Evolutionary conservation across 2,329 filamentous ascomycete genomes (phyloP), one percentile per base, ranked within the genome.

Genomic region (Aspergillus sp.): DNA sequence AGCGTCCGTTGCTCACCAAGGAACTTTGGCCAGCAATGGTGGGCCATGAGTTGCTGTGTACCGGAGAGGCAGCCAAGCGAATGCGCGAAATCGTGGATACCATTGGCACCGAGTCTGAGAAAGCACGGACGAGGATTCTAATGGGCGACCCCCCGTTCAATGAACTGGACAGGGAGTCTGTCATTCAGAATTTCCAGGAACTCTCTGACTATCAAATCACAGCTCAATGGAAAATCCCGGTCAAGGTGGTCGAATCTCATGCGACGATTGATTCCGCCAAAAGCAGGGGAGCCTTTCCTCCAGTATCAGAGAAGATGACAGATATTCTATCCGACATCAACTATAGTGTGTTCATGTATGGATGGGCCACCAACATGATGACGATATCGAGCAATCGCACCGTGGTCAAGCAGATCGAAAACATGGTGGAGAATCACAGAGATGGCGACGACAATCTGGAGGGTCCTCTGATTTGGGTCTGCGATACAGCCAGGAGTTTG

Each of bases 341-440:
- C 61, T 72, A 78, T 49, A 85, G 86, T 17, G 87, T 90, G 7
- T 89, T 91, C 64, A 74, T 88, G 48, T 85, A 85, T 63, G 88
- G 88, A 14, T 92, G 88, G 88, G 77, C 78, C 9, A 71, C 75
- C 7, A 75, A 79, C 0, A 65, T 81, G 21, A 88, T 86, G 1
- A 91, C 88, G 0, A 71, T 92, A 47, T 89, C 87, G 3, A 87
- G 85, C 56, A 91, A 92, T 64, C 79, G 82, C 19, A 82, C 81
- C 1, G 84, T 88, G 42, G 81, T 83, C 19, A 88, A 83, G 58
- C 81, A 86, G 58, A 82, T 92, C 42, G 83, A 88, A 58, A 68
- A 65, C 20, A 73, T 78, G 2, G 74, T 88, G 45, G 83, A 87
- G 55, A 74, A 77, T 54, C 73, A 80, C 54, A 71, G 76, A 45